A percentile compares a stretch with the other conserved stretches of the same genome.
These are phyloP conservation scores for Neurospora sp. DNA, from an alignment of 495 filamentous ascomycete genomes.

Conservation along the genomic window DNA sequence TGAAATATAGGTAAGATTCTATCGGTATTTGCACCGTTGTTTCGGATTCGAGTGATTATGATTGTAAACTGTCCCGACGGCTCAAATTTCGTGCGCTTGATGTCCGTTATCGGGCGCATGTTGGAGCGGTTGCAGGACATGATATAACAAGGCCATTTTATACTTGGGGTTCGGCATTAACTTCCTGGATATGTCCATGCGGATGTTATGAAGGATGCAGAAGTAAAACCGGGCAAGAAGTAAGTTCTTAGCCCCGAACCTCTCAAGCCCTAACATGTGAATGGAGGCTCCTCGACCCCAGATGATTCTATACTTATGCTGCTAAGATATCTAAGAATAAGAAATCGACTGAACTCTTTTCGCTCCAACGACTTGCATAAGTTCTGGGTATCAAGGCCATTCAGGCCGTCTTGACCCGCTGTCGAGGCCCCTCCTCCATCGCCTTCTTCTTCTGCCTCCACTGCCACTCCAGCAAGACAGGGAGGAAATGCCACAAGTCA, in stretches of 20 bases:
- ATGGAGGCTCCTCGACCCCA: neutral
- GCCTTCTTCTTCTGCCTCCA: conserved; percentile 49
- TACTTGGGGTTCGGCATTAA: neutral
- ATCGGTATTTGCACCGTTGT: neutral
- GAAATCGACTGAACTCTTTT: neutral
- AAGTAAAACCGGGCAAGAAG: neutral
- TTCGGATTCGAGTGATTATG: neutral
- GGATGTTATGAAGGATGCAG: neutral
- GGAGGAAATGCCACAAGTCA: conserved; percentile 87
- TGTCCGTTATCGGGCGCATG: neutral
- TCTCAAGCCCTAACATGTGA: neutral
- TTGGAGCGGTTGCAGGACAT: neutral
- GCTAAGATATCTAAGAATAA: neutral
- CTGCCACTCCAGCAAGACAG: conserved; percentile 88
- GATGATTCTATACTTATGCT: neutral
- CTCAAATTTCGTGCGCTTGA: neutral
- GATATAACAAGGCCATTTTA: neutral
- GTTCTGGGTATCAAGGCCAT: neutral
- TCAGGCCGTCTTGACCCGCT: conserved; percentile 16
- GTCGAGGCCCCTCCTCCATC: conserved; percentile 27
- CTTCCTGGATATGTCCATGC: neutral
- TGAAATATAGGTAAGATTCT: no score
- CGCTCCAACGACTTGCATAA: neutral
- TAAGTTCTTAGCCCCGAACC: neutral
- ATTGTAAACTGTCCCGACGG: neutral